Base-by-base conservation (phyloP, 257 asterid species). In the Orobanche coerulescens region DNA sequence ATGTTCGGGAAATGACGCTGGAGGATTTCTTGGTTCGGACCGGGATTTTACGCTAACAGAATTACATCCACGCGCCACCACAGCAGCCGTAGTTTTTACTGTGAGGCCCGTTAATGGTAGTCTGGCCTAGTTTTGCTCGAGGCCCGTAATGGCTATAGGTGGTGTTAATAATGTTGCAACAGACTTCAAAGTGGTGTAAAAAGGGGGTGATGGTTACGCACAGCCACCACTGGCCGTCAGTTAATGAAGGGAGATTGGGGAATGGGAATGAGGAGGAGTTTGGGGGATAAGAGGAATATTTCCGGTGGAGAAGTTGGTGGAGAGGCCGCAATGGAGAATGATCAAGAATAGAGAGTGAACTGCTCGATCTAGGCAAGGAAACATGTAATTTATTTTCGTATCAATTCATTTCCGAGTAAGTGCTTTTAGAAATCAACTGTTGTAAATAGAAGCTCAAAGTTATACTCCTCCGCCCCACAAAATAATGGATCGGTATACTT, bases 261-360 rank as follows among this genome's bases (percentile, higher is more conserved):
- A 84, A 77, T 5, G 86, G 83, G 19, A 68, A 73, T 1, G 88
- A 81, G 3, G 81, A 76, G 18, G 90, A 90, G 4, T 83, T 71
- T 2, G 80, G 81, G 34, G 78, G 83, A 20, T 67, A 5, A 90
- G 87, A 50, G 91, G 96, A 43, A n/a, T n/a, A 3, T 4, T 4
- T 0, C 91, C 95, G 1, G 82, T 74, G 37, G 91, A 85, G 76
- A 84, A 75, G 77, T 94, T 85, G 58, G 96, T 85, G 33, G 96
- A 87, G 71, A 77, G 97, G 73, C 72, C 91, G 43, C 97, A 85
- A 34, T 40, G 95, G 25, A 80, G 95, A 58, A 87, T 85, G 96
- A 85, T 87, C 69, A 85, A 85, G 82, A 90, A 90, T 10, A 54
- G 96, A 19, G 95, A 85, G 63, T 90, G 96, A 0, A 95, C 97